Percentiles rank a stretch among this genome's conserved stretches.
These are phyloP conservation scores for Leucosporidium creatinivorum DNA, from an alignment of 768 basidiomycete species.

Conservation along the genomic window DNA sequence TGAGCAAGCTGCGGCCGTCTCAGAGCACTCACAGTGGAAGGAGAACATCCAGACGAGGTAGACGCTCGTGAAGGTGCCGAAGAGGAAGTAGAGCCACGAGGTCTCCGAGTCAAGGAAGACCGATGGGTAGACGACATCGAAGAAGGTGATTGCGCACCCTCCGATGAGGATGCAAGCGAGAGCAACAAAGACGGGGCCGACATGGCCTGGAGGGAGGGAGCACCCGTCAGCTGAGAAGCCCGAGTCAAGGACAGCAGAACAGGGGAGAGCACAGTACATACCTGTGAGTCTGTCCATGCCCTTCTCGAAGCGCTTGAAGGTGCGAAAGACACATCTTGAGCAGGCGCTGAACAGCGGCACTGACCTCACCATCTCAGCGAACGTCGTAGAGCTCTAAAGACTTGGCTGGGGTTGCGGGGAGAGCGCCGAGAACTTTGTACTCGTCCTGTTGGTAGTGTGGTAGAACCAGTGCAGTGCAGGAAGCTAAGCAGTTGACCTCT, in stretches of 20 bases:
- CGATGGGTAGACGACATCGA: constrained; percentile 48
- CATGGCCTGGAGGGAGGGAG: constrained; percentile 49
- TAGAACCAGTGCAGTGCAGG: no score
- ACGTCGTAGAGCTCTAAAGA: no score
- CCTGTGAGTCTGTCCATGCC: background rate
- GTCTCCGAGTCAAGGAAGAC: constrained; percentile 16
- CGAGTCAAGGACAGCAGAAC: background rate
- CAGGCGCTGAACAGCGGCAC: background rate
- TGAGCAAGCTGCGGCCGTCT: no score
- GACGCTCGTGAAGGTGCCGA: constrained; percentile 16
- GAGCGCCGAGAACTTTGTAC: no score
- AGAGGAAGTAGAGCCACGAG: background rate
- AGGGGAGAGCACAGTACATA: background rate
- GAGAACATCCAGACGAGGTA: constrained; percentile 31
- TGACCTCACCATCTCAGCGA: no score
- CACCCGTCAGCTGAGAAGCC: no score
- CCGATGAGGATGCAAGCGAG: constrained; percentile 69
- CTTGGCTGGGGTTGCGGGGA: no score
- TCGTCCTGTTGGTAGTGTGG: no score
- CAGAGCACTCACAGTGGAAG: constrained; percentile 19
- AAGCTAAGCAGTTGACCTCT: no score
- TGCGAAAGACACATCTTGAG: constrained; percentile 4
- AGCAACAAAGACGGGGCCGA: constrained; percentile 80
- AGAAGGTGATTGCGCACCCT: constrained; percentile 66
- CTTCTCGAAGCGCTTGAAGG: background rate